Percentiles rank a stretch among this genome's conserved stretches.
These are phyloP conservation scores for Xylariaceae sp. DNA, from an alignment of 2,329 filamentous ascomycete species.

Conservation along the genomic window DNA sequence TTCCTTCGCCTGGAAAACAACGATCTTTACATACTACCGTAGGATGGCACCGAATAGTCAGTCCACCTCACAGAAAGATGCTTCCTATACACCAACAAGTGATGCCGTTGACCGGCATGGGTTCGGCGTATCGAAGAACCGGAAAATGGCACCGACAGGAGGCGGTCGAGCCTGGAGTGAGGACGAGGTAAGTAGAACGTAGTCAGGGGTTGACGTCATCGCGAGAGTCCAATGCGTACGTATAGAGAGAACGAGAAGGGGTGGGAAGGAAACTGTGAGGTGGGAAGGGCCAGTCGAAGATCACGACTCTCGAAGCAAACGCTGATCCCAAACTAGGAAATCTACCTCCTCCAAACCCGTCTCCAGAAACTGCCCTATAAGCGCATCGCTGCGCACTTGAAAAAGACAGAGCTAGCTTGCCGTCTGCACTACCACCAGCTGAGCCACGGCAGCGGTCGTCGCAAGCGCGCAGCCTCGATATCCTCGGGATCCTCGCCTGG, in stretches of 20 bases:
- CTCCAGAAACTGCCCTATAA: conserved; percentile 89
- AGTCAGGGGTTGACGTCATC: neutral
- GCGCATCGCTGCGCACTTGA: conserved; percentile 77
- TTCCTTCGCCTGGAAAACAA: conserved; percentile 1
- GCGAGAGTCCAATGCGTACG: neutral
- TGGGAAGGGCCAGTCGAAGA: neutral
- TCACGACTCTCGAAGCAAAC: conserved; percentile 10
- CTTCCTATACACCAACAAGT: conserved; percentile 46
- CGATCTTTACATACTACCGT: conserved; percentile 10
- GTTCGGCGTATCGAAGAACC: conserved; percentile 57
- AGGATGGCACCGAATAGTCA: conserved; percentile 49
- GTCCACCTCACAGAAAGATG: conserved; percentile 38
- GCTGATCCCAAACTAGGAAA: conserved; percentile 51
- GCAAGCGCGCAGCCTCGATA: conserved; percentile 68
- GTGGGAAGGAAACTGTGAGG: too few species aligned
- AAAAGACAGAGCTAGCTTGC: conserved; percentile 84
- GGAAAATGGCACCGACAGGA: conserved; percentile 64
- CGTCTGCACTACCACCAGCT: conserved; percentile 84
- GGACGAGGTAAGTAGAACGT: conserved; percentile 60
- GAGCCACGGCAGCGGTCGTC: conserved; percentile 73
- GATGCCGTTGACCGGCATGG: conserved; percentile 54
- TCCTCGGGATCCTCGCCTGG: conserved; percentile 58
- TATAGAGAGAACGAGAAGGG: neutral
- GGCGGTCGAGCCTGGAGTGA: conserved; percentile 80
- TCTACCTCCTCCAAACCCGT: conserved; percentile 76